phyloP scores from a whole-genome alignment of 345 rosid genomes.

The Gossypium turneri region DNA sequence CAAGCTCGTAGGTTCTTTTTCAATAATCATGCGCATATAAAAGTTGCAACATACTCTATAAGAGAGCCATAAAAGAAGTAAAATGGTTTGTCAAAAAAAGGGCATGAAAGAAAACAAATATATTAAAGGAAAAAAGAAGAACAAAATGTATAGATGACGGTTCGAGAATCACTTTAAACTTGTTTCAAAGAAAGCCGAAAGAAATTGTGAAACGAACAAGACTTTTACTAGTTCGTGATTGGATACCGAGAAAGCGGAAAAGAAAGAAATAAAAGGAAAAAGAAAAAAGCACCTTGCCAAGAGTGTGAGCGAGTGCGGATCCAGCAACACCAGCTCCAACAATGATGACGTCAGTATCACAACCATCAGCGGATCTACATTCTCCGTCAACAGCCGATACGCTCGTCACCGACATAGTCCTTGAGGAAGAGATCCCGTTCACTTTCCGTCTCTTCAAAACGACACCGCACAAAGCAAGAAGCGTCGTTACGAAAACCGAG shows the following conservation, averaged over 20 bases:
- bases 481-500: conserved; percentile 26
- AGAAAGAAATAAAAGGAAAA: not conserved
- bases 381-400: conserved; percentile 29
- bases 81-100: not conserved
- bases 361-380: conserved; percentile 30
- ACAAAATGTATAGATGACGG: not conserved
- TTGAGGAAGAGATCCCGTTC: conserved; percentile 6
- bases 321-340: conserved; percentile 37
- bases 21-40: not conserved
- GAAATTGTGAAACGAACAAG: not conserved
- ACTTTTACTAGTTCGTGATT: not conserved
- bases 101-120: not conserved
- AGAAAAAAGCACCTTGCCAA: conserved; percentile 45
- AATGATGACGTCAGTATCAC: conserved; percentile 46
- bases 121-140: not conserved
- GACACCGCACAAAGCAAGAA: conserved; percentile 33
- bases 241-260: not conserved
- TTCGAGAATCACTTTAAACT: not conserved
- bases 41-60: not conserved
- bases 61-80: not conserved
- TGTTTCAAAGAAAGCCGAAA: not conserved
- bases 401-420: conserved; percentile 25
- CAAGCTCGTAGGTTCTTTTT: not conserved
- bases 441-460: conserved; percentile 18
- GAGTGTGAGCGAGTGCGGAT: conserved; percentile 54